Evolutionary conservation across 2,329 filamentous ascomycete genomes (phyloP).

Genomic region (Fusarium keratoplasticum): DNA sequence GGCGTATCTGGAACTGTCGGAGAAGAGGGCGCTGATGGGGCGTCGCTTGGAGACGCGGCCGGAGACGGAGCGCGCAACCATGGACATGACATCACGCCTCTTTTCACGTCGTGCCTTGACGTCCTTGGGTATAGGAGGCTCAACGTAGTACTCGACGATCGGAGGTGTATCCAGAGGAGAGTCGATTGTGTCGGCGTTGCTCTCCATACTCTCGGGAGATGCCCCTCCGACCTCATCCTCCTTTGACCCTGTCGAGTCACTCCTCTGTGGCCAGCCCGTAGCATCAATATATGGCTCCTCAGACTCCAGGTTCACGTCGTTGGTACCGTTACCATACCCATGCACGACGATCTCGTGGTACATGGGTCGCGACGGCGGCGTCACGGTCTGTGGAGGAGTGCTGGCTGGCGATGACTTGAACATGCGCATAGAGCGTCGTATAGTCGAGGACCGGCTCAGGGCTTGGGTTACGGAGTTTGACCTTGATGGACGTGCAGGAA

Average conservation of each 20-base stretch:
- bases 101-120: constrained; percentile 44
- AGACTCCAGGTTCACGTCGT: constrained; percentile 48
- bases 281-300: constrained; percentile 9
- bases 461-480: constrained; percentile 47
- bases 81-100: constrained; percentile 44
- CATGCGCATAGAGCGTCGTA: constrained; percentile 50
- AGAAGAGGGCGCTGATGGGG: constrained; percentile 45
- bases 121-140: constrained; percentile 21
- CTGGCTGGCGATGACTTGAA: constrained; percentile 41
- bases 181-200: constrained; percentile 44
- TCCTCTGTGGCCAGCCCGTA: constrained; percentile 34
- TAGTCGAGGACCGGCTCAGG: constrained; percentile 49
- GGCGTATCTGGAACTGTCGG: constrained; percentile 43
- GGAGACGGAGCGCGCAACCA: constrained; percentile 42
- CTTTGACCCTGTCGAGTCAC: constrained; percentile 46
- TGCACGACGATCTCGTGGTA: constrained; percentile 65
- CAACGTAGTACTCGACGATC: constrained; percentile 30
- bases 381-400: constrained; percentile 26
- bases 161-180: constrained; percentile 37
- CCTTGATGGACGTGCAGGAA: constrained; percentile 39
- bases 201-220: constrained; percentile 44
- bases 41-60: constrained; percentile 42
- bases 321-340: constrained; percentile 66
- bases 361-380: constrained; percentile 31
- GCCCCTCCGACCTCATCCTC: constrained; percentile 25